Evolutionary conservation across 129 eudicot species (phyloP).

Genomic region (Chrysanthemum seticuspe): DNA sequence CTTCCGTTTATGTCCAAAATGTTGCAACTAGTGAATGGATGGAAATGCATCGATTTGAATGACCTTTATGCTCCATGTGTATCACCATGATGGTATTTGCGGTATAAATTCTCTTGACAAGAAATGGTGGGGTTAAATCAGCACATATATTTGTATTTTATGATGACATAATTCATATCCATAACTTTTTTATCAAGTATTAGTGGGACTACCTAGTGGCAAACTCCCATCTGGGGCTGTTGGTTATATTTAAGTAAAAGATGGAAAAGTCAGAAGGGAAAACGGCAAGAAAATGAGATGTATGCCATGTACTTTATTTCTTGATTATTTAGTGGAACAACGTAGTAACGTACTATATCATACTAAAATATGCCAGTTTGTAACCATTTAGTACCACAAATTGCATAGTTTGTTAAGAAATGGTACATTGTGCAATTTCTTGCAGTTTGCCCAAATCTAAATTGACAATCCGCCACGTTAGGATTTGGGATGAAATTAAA

Average conservation of each 20-base stretch:
- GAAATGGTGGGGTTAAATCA: not conserved
- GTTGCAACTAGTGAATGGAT: not conserved
- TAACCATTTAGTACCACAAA: no score
- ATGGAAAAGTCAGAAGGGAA: not conserved
- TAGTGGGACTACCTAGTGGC: no score
- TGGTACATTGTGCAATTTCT: no score
- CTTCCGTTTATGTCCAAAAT: conserved; percentile 3
- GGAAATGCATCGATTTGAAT: not conserved
- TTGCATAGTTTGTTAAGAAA: no score
- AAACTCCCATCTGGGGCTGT: no score
- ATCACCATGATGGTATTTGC: not conserved
- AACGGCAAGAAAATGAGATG: no score
- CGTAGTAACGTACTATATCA: no score
- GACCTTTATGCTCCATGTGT: conserved; percentile 13
- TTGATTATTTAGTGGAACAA: no score
- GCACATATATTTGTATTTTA: not conserved
- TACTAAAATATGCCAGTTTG: no score
- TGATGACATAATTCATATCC: conserved; percentile 10
- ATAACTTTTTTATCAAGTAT: no score
- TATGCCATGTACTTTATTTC: no score
- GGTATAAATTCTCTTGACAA: not conserved
- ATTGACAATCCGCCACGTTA: not conserved
- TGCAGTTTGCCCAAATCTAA: not conserved
- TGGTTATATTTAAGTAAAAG: not conserved
- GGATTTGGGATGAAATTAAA: not conserved